Percentiles rank a stretch among this genome's conserved stretches.
Conservation (phyloP, 164 flowering plant genomes). For the Annona squamosa region DNA sequence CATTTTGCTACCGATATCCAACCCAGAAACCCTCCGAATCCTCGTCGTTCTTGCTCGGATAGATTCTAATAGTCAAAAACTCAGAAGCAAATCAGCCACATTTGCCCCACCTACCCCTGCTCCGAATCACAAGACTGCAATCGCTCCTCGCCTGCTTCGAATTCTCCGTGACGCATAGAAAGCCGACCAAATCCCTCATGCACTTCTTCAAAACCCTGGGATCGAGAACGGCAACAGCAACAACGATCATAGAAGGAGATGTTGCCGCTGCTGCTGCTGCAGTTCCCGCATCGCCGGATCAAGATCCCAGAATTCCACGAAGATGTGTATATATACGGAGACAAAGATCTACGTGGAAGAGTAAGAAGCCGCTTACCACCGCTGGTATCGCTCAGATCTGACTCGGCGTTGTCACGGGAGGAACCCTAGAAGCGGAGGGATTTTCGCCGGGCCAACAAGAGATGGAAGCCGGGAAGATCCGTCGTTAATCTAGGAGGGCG, state of each 20-base stretch:
- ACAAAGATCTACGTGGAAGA: not conserved
- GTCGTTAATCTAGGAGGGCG: not conserved
- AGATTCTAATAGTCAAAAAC: not conserved
- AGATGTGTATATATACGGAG: not conserved
- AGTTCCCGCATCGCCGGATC: slow-evolving; percentile 15
- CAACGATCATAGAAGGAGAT: slow-evolving; percentile 25
- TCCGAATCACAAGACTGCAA: slow-evolving; percentile 52
- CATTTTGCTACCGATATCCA: slow-evolving; percentile 29
- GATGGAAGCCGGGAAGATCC: not conserved
- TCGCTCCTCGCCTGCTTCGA: slow-evolving; percentile 41
- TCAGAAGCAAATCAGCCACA: slow-evolving; percentile 47
- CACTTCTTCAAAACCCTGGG: slow-evolving; percentile 20
- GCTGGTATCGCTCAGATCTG: not conserved
- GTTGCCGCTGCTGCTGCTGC: slow-evolving; percentile 7
- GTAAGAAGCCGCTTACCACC: not conserved
- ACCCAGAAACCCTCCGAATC: slow-evolving; percentile 9
- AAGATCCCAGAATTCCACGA: not conserved
- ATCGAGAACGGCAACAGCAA: slow-evolving; percentile 8
- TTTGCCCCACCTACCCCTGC: slow-evolving; percentile 84
- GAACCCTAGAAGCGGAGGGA: not conserved
- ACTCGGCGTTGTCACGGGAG: not conserved
- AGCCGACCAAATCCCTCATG: slow-evolving; percentile 43
- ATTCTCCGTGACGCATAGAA: slow-evolving; percentile 31
- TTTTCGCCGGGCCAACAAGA: not conserved
- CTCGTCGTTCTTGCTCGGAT: not conserved